Percentiles rank a stretch among this genome's conserved stretches.
phyloP scores from a whole-genome alignment of 1,139 yeast species.

The Candida neerlandica region DNA sequence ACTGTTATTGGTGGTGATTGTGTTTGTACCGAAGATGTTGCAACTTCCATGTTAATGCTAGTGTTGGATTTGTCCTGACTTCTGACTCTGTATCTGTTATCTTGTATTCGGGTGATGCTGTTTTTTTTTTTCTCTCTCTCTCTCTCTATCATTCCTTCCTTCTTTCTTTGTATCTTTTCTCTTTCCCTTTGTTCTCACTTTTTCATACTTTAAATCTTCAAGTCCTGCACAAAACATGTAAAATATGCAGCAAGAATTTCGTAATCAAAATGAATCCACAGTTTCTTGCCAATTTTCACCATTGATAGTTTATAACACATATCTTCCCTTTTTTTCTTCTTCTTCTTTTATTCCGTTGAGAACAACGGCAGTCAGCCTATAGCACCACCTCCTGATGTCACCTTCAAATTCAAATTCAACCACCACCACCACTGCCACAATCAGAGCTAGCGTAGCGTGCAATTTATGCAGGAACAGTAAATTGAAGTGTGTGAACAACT shows the following conservation, averaged over 20 bases:
- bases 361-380: no score
- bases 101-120: no score
- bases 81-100: background rate
- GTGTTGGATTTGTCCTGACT: background rate
- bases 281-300: background rate
- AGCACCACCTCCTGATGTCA: background rate
- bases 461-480: constrained; percentile 26
- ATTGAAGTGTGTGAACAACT: constrained; percentile 23
- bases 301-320: no score
- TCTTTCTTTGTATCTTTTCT: no score
- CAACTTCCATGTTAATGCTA: constrained; percentile 3
- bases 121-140: background rate
- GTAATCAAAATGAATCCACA: constrained; percentile 5
- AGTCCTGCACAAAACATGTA: background rate
- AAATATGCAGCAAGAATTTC: constrained; percentile 1
- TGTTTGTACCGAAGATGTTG: background rate
- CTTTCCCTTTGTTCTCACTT: no score
- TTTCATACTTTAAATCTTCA: no score
- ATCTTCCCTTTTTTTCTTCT: background rate
- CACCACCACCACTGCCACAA: background rate
- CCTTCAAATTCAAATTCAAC: background rate
- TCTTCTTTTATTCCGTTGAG: no score
- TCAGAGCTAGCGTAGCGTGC: constrained; percentile 28
- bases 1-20: background rate
- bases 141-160: no score